Evolutionary conservation across 331 rosid genomes (phyloP).

Genomic region (Cydonia oblonga): DNA sequence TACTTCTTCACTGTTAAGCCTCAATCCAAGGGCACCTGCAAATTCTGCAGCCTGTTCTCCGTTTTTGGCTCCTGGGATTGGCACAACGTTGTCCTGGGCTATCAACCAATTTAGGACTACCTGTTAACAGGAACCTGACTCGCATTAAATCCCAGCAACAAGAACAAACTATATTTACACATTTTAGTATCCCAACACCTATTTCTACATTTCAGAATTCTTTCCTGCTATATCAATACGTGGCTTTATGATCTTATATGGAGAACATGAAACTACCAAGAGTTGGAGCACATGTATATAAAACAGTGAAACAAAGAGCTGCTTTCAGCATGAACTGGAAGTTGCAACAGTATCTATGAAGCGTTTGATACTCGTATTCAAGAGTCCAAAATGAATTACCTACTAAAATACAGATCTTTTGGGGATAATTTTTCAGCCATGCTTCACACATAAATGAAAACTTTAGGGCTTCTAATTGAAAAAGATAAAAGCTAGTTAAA

Average conservation of each 20-base stretch:
- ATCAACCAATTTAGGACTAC: constrained; percentile 72
- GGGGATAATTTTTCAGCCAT: background rate
- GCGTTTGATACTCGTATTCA: background rate
- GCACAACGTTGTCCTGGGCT: constrained; percentile 73
- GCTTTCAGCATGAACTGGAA: background rate
- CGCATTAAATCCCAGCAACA: background rate
- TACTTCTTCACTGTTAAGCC: constrained; percentile 45
- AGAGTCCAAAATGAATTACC: background rate
- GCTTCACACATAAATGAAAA: background rate
- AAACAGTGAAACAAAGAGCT: background rate
- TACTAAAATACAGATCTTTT: background rate
- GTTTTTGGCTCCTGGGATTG: constrained; percentile 85
- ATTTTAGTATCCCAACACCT: too few species aligned
- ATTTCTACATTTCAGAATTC: too few species aligned
- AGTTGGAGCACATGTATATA: background rate
- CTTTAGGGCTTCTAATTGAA: background rate
- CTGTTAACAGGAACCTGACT: constrained; percentile 22
- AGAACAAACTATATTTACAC: background rate
- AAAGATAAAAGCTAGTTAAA: background rate
- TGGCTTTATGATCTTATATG: background rate
- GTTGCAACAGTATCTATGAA: background rate
- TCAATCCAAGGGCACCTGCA: constrained; percentile 74
- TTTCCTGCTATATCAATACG: too few species aligned
- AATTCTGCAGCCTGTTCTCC: constrained; percentile 70
- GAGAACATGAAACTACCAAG: background rate